Evolutionary conservation across 495 filamentous ascomycete genomes (phyloP).

Genomic region (Xylaria acuta): DNA sequence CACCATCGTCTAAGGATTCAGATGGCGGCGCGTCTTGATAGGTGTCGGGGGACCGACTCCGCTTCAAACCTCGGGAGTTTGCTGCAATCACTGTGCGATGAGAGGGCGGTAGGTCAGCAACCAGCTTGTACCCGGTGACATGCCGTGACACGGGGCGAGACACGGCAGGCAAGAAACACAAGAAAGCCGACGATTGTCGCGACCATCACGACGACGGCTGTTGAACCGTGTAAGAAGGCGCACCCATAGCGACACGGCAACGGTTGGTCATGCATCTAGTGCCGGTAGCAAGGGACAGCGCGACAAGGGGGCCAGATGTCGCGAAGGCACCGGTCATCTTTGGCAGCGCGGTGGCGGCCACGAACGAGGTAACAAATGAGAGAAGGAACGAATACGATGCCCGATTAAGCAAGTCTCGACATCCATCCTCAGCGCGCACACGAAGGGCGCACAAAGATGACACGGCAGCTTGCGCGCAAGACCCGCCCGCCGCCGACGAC

Average conservation of each 20-base stretch:
- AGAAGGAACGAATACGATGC: neutral
- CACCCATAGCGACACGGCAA: constrained; percentile 23
- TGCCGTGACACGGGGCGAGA: constrained; percentile 34
- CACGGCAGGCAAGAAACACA: constrained; percentile 29
- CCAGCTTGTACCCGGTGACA: constrained; percentile 27
- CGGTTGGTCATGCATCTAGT: neutral
- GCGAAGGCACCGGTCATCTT: constrained; percentile 32
- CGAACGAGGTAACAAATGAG: constrained; percentile 17
- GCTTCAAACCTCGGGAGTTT: constrained; percentile 78
- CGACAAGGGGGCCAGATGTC: neutral
- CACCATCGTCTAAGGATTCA: constrained; percentile 81
- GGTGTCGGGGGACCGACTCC: constrained; percentile 88
- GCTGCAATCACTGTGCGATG: constrained; percentile 43
- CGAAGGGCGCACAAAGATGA: constrained; percentile 1
- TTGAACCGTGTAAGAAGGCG: neutral
- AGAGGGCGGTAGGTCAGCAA: constrained; percentile 33
- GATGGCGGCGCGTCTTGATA: constrained; percentile 66
- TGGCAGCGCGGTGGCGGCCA: constrained; percentile 23
- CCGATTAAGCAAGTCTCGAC: constrained; percentile 5
- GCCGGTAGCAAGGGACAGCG: neutral
- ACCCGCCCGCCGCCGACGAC: constrained; percentile 7
- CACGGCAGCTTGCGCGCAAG: constrained; percentile 8
- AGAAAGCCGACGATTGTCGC: constrained; percentile 22
- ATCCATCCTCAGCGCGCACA: constrained; percentile 14
- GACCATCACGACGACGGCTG: neutral